Conservation (phyloP, 2,329 filamentous ascomycete genomes). For the Cadophora sp. region DNA sequence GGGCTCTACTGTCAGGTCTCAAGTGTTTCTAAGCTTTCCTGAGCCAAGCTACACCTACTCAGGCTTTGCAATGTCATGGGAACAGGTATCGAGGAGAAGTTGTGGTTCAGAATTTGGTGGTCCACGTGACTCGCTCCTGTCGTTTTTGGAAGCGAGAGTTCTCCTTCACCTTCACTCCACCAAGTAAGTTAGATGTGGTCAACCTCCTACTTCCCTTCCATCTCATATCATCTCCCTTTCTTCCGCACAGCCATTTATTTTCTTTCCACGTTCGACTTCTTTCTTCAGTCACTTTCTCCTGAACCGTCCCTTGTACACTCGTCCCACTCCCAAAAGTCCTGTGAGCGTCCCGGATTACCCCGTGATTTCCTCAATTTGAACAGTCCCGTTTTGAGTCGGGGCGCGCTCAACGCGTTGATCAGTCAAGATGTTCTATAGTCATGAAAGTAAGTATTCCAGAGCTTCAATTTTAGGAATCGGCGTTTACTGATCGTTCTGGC, state of each 20-base stretch:
- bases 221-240: not conserved
- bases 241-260: not conserved
- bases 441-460: conserved; percentile 73
- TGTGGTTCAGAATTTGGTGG: not conserved
- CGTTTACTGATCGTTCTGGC: conserved; percentile 48
- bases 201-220: not conserved
- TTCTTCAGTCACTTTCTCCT: not conserved
- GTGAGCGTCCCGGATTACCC: not conserved
- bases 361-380: not conserved
- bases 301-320: not conserved
- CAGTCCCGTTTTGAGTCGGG: not conserved
- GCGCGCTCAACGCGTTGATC: conserved; percentile 13
- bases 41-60: not conserved
- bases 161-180: not conserved
- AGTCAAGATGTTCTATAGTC: conserved; percentile 85
- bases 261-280: not conserved
- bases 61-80: not conserved
- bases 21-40: not conserved
- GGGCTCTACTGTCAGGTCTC: too few species aligned
- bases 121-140: conserved; percentile 5
- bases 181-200: not conserved
- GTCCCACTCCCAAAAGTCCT: not conserved
- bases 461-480: not conserved
- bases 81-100: not conserved
- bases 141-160: not conserved